Evolutionary conservation across 2,329 filamentous ascomycete genomes (phyloP), one percentile per base, ranked within the genome.

Genomic region (Fusarium sp.): DNA sequence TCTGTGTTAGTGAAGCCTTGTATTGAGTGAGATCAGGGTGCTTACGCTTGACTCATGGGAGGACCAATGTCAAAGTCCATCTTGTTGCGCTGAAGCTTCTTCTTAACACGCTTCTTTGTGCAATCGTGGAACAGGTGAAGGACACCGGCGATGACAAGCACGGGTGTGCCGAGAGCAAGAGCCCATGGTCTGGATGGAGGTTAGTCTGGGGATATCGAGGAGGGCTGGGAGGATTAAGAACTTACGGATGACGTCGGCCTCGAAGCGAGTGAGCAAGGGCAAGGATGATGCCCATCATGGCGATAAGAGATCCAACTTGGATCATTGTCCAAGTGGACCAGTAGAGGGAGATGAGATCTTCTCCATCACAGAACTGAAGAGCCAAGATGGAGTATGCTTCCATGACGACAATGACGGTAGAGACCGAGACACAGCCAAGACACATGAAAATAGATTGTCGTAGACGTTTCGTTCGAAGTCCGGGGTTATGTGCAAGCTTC

Each of bases 321-420:
- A 90, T 82, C 84, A 89, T 88, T 24, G 88, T 89, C 88, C 89
- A 91, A 2, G 89, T 89, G 0, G 89, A 87, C 89, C 89, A 91
- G 79, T 90, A 90, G 0, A 91, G 81, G 2, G 86, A 85, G 81
- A 90, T 90, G 64, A 91, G 84, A 73, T 90, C 87, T 74, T 91
- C 89, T 11, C 88, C 89, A 40, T 89, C 87, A 71, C 89, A 91
- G 72, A 89, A 91, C 72, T 91, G 87, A 6, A 90, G 79, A 1
- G 87, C 87, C 65, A 89, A 75, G 20, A 90, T 84, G 13, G 83
- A 81, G 66, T 87, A 91, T 16, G 87, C 87, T 77, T 91, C 89
- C 80, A 91, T 84, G 62, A 90, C 80, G 31, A 89, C 82, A 14
- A 86, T 80, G 35, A 80, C 80, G 5, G 85, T 82, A 0, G 87